Evolutionary conservation across 2,329 filamentous ascomycete species (phyloP), one percentile per base, ranked within the genome.

Genomic region (Diaporthe sp.): DNA sequence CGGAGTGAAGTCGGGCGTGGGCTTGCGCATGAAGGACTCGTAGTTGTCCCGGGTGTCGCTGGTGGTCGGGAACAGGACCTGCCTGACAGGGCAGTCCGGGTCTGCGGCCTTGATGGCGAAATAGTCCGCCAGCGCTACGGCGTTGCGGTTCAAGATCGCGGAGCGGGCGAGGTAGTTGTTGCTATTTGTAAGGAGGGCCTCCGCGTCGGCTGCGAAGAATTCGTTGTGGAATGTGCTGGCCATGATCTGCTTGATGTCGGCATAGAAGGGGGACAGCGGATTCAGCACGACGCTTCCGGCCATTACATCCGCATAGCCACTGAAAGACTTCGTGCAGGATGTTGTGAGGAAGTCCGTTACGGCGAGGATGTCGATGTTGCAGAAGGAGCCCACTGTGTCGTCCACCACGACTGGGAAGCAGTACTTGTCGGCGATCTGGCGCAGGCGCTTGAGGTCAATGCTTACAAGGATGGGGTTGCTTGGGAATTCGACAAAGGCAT

Each of bases 271-370:
- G 0, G 86, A 88, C 4, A 84, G 79, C 0, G 88, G 88, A 79
- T 89, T 89, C 55, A 91, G 83, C 55, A 87, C 84, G 25, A 85
- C 78, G 70, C 86, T 87, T n/a, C 87, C 90, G 46, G 83, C 89
- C 83, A 91, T 87, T 65, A 89, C 87, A 78, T 92, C 86, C 31
- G 89, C 85, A 76, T 87, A 87, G 22, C 91, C 91, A 76, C 84
- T 90, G 79, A 92, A 92, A 2, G 86, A 85, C 80, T 92, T 92
- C n/a, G 89, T 91, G 22, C 91, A 83, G 34, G 86, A 88, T 0
- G 87, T 87, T 22, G 89, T 78, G 42, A 92, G 76, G 0, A 90
- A 80, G 77, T 92, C 89, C 2, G 87, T 86, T 0, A 84, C 82
- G 7, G 81, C 78, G 4, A 90, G 80, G 46, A 92, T 80, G 79